Evolutionary conservation across 164 flowering plant species (phyloP), one percentile per base, ranked within the genome.

Genomic region (Annona cherimola): DNA sequence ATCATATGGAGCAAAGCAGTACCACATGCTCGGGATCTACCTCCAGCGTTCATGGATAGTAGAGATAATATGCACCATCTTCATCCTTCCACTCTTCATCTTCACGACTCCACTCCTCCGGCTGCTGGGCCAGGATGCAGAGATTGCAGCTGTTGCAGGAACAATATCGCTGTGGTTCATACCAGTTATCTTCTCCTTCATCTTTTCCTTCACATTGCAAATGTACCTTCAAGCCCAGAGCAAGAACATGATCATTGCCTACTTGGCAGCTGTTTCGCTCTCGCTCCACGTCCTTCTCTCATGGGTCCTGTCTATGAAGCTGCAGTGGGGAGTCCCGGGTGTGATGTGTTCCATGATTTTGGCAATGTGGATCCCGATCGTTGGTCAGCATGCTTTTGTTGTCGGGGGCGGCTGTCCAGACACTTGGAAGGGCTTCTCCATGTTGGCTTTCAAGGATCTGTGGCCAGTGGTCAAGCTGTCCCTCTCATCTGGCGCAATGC

Each of bases 41-140:
- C 84, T 89, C n/a, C 93, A 89, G 63, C 76, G 89, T 70, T 86
- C 90, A 69, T 89, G 90, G 89, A 57, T 89, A 45, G 82, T 89
- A 6, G 63, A 79, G 40, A 1, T 20, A 16, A 1, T 76, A 0
- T 45, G 66, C 61, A 45, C 83, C 42, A 5, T 79, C 16, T n/a
- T 76, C 8, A 83, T 84, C 14, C 71, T 85, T 42, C 90, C 89
- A 0, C 0, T 88, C n/a, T 88, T 76, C 62, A 44, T 84, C 61
- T 81, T 84, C 66, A 67, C 87, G 0, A 26, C 84, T 0, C 90
- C 84, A 4, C 68, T 87, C 40, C 69, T 88, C 39, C 66, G 40
- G 69, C 73, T 79, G 3, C 61, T 88, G 44, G 90, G 92, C 65
- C 88, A 86, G 63, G 70, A 78, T 0, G 74, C 61, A 1, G 67